phyloP scores from a whole-genome alignment of 257 asterid genomes.

The Cruciata laevipes region DNA sequence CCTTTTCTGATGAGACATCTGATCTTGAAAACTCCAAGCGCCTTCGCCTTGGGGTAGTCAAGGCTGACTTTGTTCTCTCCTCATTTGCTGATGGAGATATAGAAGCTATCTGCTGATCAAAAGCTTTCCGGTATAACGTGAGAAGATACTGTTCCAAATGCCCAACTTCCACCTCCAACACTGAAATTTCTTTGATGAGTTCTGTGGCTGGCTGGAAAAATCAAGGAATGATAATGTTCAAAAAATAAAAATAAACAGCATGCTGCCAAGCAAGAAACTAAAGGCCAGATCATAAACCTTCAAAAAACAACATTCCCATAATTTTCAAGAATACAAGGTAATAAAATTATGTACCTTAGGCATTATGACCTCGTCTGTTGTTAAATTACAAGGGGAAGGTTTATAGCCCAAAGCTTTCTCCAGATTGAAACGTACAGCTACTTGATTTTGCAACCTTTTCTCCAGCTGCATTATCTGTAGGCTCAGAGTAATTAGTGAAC shows the following conservation, averaged over 20 bases:
- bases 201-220: slow-evolving; percentile 80
- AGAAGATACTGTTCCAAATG: slow-evolving; percentile 97
- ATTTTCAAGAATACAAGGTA: background rate
- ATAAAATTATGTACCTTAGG: slow-evolving; percentile 50
- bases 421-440: slow-evolving; percentile 69
- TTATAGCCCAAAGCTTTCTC: slow-evolving; percentile 85
- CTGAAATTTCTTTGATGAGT: slow-evolving; percentile 82
- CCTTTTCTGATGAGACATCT: slow-evolving; percentile 33
- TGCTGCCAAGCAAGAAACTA: background rate
- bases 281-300: background rate
- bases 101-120: slow-evolving; percentile 60
- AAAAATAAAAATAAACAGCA: slow-evolving; percentile 5
- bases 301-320: background rate
- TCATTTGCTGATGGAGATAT: slow-evolving; percentile 47
- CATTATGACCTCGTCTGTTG: slow-evolving; percentile 38
- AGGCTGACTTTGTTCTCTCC: slow-evolving; percentile 40
- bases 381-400: slow-evolving; percentile 32
- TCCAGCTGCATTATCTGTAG: slow-evolving; percentile 69
- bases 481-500: slow-evolving; percentile 5
- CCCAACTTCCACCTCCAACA: slow-evolving; percentile 86
- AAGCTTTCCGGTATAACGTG: slow-evolving; percentile 80
- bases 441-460: slow-evolving; percentile 74
- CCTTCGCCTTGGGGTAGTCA: slow-evolving; percentile 63
- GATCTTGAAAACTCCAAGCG: slow-evolving; percentile 62
- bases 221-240: background rate